Base-by-base conservation (phyloP, 2,329 filamentous ascomycete genomes). In the Diaporthe humulicola region DNA sequence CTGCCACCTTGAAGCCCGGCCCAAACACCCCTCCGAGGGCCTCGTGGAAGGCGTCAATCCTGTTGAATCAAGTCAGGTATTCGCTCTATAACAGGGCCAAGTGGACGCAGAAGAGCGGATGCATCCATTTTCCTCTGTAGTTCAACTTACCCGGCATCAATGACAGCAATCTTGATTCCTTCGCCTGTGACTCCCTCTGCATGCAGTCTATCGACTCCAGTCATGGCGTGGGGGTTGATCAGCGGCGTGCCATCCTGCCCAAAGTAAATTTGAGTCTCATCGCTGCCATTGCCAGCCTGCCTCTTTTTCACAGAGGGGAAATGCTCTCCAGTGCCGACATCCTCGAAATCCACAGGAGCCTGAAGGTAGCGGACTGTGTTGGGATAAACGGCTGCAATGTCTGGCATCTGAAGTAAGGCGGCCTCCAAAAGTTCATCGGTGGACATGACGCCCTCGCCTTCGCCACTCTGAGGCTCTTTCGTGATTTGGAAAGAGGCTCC, bases 371-470 rank as follows among this genome's bases (percentile, higher is more conserved):
- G 71, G 1, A 73, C 45, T 10, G 58, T 64, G 48, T 73, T 73
- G 25, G 71, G 71, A 25, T 73, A 73, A 7, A 73, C 71, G 28
- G 71, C 71, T 56, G 71, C 60, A 25, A 73, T 73, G 40, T 28
- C 33, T n/a, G 71, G 50, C 45, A 73, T 73, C n/a, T 69, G 60
- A 22, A 69, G 50, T 19, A 73, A 40, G 2, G 71, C 61, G n/a
- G 48, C 61, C 28, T 73, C 71, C 36, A 73, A 17, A 4, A 67
- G 36, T 7, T 73, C 71, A 54, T 73, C 58, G 5, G 52, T 64
- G 10, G 71, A 28, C 25, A 56, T 40, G n/a, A 38, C 8, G n/a
- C 48, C 48, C 56, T 58, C 17, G 12, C 9, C 38, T 14, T 15
- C 45, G n/a, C n/a, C 48, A 30, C 17, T 54, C 6, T 69, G 30